These are phyloP conservation scores for Hanseniaspora vineae DNA, from an alignment of 805 yeast genomes.

Conservation along the genomic window DNA sequence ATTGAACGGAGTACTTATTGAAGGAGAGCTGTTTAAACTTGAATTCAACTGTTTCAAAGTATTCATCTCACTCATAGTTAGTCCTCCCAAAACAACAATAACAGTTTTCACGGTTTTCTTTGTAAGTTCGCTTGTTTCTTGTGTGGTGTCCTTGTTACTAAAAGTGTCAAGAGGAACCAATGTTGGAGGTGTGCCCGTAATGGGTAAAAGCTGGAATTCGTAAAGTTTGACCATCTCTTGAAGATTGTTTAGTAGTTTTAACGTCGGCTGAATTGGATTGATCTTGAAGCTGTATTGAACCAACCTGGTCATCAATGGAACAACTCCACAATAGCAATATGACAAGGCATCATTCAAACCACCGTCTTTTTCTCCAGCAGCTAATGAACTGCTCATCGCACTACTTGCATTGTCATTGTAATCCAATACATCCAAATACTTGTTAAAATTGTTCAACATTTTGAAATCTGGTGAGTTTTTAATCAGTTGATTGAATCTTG, in stretches of 20 bases:
- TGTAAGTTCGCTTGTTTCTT: too few species aligned
- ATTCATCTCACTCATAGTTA: slow-evolving; percentile 74
- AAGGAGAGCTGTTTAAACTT: too few species aligned
- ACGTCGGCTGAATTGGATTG: slow-evolving; percentile 1
- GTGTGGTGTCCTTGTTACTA: neutral
- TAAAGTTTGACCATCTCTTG: slow-evolving; percentile 5
- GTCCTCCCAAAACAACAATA: slow-evolving; percentile 65
- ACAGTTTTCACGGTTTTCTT: slow-evolving; percentile 19
- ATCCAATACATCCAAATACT: neutral
- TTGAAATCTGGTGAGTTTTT: neutral
- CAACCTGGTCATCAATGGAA: slow-evolving; percentile 61
- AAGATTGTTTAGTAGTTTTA: slow-evolving; percentile 7
- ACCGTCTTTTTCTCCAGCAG: too few species aligned
- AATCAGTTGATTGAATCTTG: neutral
- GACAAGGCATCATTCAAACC: slow-evolving; percentile 11
- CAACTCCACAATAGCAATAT: slow-evolving; percentile 68
- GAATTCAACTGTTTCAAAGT: slow-evolving; percentile 37
- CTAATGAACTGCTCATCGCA: neutral
- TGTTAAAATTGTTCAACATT: neutral
- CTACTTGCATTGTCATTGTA: neutral
- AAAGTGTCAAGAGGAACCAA: neutral
- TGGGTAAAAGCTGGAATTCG: slow-evolving; percentile 2
- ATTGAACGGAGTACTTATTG: slow-evolving; percentile 1
- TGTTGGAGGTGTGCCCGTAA: neutral
- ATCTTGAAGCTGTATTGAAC: slow-evolving; percentile 31